These are phyloP conservation scores for Heliamphora exappendiculata DNA, from an alignment of 148 eudicot genomes.

Conservation along the genomic window DNA sequence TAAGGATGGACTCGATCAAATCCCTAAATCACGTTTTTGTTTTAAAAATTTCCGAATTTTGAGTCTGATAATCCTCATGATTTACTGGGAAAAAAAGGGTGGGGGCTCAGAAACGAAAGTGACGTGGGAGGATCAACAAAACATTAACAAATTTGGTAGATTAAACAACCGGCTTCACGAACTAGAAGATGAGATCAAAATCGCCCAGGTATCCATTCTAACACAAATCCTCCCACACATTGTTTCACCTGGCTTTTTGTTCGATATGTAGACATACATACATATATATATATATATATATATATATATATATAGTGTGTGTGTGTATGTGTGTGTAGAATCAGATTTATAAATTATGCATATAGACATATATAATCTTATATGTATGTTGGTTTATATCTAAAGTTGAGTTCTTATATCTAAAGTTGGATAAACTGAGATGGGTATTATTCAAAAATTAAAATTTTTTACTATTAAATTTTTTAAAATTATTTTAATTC, in stretches of 20 bases:
- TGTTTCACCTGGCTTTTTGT: neutral
- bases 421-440: neutral
- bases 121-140: slow-evolving; percentile 98
- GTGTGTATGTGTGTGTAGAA: too few species aligned
- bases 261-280: neutral
- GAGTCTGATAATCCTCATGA: neutral
- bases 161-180: slow-evolving; percentile 83
- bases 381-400: neutral
- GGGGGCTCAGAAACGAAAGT: slow-evolving; percentile 72
- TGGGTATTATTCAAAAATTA: neutral
- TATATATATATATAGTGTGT: neutral
- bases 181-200: slow-evolving; percentile 75
- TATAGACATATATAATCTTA: too few species aligned
- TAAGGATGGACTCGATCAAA: neutral
- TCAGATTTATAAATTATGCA: too few species aligned
- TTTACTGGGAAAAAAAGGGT: slow-evolving; percentile 33
- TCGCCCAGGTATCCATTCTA: slow-evolving; percentile 45
- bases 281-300: neutral
- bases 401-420: neutral
- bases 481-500: too few species aligned
- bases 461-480: too few species aligned
- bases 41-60: neutral
- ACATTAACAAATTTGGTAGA: slow-evolving; percentile 86
- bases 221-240: neutral
- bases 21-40: too few species aligned